Evolutionary conservation across 1,139 yeast genomes (phyloP), one percentile per base, ranked within the genome.

Genomic region (Ogataea hybrid): DNA sequence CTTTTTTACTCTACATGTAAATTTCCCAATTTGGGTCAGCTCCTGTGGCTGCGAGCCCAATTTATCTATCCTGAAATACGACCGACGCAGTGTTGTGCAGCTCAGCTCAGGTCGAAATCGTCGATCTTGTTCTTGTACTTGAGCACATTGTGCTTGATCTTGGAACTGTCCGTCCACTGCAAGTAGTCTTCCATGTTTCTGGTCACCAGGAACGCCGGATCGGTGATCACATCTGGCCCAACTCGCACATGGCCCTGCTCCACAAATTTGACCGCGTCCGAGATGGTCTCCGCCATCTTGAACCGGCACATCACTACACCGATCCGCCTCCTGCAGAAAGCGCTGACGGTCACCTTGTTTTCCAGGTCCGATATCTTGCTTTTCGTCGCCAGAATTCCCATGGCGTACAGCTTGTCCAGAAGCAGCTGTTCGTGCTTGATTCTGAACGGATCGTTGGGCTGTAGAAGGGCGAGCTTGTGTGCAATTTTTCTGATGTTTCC

Each of bases 211-310:
- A 84, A 92, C 0, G 98, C 97, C 3, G 98, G 95, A 62, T 94
- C 98, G 0, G 96, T 89, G 36, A 94, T 81, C 25, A 92, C 84
- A 58, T 89, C 86, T 8, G 97, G 98, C 0, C 99, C 99, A 9
- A 94, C 96, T 53, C 98, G 76, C 4, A 94, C 96, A 59, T 94
- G 97, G 3, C 99, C 99, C 63, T 92, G 97, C 60, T 92, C 97
- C 16, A 94, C 77, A 60, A 87, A 88, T 37, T 87, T 87, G 16
- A 90, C 86, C 0, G 97, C 98, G 63, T 89, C 97, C 28, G 77
- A 70, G 30, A 92, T 74, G 34, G 84, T 84, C 58, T 90, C 92
- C 0, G 96, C 94, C 99, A 94, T 94, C 57, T 85, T 88, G 51
- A 90, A 70, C 47, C 97, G 77, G 58, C 95, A 89, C 96, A 94